phyloP scores from a whole-genome alignment of 1,139 yeast species.

The Hemisphaericaspora subhashii region DNA sequence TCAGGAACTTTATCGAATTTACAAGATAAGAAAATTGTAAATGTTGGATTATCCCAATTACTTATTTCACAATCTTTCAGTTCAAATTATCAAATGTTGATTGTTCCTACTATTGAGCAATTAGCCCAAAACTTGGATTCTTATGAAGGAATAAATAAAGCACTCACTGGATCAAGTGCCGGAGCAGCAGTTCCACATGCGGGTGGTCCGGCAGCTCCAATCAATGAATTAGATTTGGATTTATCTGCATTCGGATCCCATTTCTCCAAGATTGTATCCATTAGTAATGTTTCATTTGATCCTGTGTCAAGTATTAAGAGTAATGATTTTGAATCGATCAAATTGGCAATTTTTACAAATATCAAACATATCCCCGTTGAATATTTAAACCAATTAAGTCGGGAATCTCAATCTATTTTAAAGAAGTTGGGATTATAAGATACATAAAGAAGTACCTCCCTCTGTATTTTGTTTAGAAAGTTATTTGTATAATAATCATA shows the following conservation, averaged over 20 bases:
- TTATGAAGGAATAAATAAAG: conserved; percentile 36
- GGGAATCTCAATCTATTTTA: conserved; percentile 21
- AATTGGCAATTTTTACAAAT: conserved; percentile 28
- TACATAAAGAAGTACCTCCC: neutral
- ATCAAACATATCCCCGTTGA: conserved; percentile 33
- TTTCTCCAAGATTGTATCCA: conserved; percentile 70
- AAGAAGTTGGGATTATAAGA: conserved; percentile 15
- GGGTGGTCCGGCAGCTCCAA: conserved; percentile 17
- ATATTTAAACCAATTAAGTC: conserved; percentile 30
- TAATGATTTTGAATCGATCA: conserved; percentile 36
- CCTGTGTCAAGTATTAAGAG: conserved; percentile 54
- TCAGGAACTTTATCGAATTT: conserved; percentile 65
- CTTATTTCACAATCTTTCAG: conserved; percentile 12
- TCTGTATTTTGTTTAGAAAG: neutral
- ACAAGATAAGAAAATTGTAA: conserved; percentile 72
- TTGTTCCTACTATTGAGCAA: conserved; percentile 52
- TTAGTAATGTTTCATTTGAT: conserved; percentile 62
- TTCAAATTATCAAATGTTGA: conserved; percentile 42
- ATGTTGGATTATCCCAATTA: conserved; percentile 71
- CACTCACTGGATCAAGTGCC: conserved; percentile 14
- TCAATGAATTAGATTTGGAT: conserved; percentile 59
- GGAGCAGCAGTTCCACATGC: neutral
- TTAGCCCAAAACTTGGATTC: conserved; percentile 47
- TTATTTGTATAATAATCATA: neutral
- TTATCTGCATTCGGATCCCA: conserved; percentile 80